A percentile compares a stretch with the other conserved stretches of the same genome.
These are phyloP conservation scores for Insectozyma bohioensis DNA, from an alignment of 1,139 yeast genomes.

Conservation along the genomic window DNA sequence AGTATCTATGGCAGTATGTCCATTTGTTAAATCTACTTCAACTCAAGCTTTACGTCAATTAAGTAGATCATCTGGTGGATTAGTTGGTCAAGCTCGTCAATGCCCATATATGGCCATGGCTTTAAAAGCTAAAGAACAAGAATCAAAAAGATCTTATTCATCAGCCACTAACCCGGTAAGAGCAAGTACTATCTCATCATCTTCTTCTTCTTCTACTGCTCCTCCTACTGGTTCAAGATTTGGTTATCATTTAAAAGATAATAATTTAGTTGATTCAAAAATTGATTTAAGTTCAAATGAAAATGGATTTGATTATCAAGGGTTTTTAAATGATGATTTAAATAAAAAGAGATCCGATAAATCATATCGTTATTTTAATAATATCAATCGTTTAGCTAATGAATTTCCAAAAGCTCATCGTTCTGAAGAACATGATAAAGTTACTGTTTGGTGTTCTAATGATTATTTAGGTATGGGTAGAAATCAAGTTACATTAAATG, in stretches of 20 bases:
- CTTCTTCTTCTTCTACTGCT: conserved; percentile 16
- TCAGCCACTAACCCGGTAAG: conserved; percentile 52
- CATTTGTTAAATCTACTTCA: conserved; percentile 75
- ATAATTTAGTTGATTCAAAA: conserved; percentile 28
- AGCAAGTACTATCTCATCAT: conserved; percentile 46
- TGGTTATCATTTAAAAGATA: conserved; percentile 33
- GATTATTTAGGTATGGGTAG: conserved; percentile 96
- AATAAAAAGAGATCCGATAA: conserved; percentile 78
- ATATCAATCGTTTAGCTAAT: conserved; percentile 90
- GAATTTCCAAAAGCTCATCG: conserved; percentile 95
- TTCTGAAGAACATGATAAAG: conserved; percentile 70
- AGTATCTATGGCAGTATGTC: conserved; percentile 79
- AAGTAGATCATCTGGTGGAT: conserved; percentile 40
- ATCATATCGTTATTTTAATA: conserved; percentile 93
- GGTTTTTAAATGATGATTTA: conserved; percentile 62
- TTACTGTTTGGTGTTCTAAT: conserved; percentile 98
- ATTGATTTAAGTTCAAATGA: conserved; percentile 42
- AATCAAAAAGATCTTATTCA: conserved; percentile 46
- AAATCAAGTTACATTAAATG: conserved; percentile 66
- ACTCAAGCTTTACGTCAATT: conserved; percentile 59
- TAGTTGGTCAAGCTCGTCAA: conserved; percentile 63
- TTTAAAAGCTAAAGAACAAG: conserved; percentile 35
- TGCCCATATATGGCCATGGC: conserved; percentile 93
- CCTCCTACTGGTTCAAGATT: conserved; percentile 17
- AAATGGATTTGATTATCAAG: conserved; percentile 60